Evolutionary conservation across 176 grass and related monocot species (phyloP).

Genomic region (Saccharum spontaneum): DNA sequence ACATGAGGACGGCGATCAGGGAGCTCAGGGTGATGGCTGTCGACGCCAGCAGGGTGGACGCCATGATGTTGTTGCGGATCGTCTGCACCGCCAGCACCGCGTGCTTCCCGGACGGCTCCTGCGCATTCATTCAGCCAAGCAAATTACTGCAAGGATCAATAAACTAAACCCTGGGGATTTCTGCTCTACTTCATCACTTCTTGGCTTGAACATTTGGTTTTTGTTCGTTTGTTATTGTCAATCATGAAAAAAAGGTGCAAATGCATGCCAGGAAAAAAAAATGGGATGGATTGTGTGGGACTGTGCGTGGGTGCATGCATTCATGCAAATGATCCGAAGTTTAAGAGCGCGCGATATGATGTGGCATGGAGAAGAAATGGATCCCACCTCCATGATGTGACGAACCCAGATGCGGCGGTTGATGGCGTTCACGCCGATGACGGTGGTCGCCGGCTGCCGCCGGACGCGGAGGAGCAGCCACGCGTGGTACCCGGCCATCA

Average conservation of each 20-base stretch:
- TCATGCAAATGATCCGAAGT: constrained; percentile 1
- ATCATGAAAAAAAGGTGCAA: neutral
- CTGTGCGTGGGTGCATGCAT: neutral
- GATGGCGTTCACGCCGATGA: constrained; percentile 81
- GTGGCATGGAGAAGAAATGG: neutral
- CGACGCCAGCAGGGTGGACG: constrained; percentile 72
- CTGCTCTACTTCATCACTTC: no score
- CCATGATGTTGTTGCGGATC: constrained; percentile 95
- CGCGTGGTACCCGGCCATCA: constrained; percentile 54
- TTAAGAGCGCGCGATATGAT: neutral
- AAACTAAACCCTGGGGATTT: neutral
- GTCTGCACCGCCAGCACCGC: constrained; percentile 85
- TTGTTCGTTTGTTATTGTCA: no score
- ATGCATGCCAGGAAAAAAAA: no score
- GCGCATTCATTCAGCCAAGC: neutral
- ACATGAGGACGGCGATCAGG: constrained; percentile 69
- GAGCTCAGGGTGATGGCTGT: constrained; percentile 77
- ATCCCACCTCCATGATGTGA: constrained; percentile 67
- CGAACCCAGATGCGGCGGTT: constrained; percentile 92
- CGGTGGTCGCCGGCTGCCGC: constrained; percentile 53
- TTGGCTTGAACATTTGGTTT: neutral
- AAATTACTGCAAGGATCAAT: no score
- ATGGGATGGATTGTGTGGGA: neutral
- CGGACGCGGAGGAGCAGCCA: constrained; percentile 71
- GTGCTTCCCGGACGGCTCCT: constrained; percentile 72